phyloP scores from a whole-genome alignment of 2,329 filamentous ascomycete genomes.

The Pseudogymnoascus sp. region DNA sequence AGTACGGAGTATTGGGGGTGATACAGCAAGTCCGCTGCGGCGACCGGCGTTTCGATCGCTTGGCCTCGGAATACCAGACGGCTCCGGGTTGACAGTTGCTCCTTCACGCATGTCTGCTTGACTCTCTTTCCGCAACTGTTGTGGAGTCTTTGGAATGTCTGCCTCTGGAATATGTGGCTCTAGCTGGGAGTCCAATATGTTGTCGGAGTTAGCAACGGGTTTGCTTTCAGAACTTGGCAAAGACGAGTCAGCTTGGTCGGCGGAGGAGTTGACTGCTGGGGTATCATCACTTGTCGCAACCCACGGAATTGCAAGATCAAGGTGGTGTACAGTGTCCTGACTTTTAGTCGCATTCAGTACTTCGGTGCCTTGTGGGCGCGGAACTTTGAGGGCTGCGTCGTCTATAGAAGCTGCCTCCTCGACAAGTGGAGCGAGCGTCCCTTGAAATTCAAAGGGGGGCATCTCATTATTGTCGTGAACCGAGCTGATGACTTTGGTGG shows the following conservation, averaged over 20 bases:
- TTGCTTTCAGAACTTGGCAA: not conserved
- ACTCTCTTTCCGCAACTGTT: conserved; percentile 20
- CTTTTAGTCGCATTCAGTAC: not conserved
- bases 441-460: not conserved
- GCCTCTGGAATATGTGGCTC: conserved; percentile 12
- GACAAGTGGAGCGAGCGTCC: not conserved
- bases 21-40: conserved; percentile 19
- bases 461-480: not conserved
- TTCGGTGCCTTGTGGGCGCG: not conserved
- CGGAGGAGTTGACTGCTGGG: not conserved
- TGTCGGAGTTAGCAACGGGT: not conserved
- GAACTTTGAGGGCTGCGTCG: not conserved
- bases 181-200: not conserved
- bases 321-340: conserved; percentile 38
- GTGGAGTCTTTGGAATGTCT: conserved; percentile 24
- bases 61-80: conserved; percentile 26
- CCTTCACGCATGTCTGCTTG: conserved; percentile 15
- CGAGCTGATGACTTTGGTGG: not conserved
- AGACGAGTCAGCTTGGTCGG: not conserved
- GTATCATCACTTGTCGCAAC: not conserved
- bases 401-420: not conserved
- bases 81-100: conserved; percentile 15
- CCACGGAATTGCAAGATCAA: conserved; percentile 46
- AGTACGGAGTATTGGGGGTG: conserved; percentile 26
- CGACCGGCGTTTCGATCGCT: conserved; percentile 21